phyloP scores from a whole-genome alignment of 1,284 basidiomycete species.

The Anthracocystis panici-leucophaei region DNA sequence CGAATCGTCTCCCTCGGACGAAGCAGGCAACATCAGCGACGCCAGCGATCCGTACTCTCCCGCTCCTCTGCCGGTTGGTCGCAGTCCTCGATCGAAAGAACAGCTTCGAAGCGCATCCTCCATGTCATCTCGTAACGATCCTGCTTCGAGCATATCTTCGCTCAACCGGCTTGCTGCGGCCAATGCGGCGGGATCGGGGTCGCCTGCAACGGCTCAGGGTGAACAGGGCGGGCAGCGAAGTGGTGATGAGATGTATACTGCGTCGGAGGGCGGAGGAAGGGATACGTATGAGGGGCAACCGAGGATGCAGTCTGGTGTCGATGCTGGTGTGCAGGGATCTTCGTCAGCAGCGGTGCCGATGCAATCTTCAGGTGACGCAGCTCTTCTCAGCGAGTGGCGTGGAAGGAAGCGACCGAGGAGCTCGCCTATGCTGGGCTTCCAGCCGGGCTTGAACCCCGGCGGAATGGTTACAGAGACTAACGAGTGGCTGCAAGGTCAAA shows the following conservation, averaged over 20 bases:
- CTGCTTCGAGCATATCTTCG: conserved; percentile 27
- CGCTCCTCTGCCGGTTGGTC: conserved; percentile 34
- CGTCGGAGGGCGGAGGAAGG: no score
- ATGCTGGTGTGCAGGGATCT: neutral
- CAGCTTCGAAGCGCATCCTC: conserved; percentile 33
- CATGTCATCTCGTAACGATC: conserved; percentile 25
- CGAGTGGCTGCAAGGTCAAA: conserved; percentile 24
- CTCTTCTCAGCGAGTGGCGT: conserved; percentile 19
- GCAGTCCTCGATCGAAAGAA: conserved; percentile 36
- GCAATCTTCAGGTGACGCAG: conserved; percentile 5
- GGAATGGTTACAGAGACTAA: conserved; percentile 25
- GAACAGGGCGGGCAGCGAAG: neutral
- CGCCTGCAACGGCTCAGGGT: conserved; percentile 3
- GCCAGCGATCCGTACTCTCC: conserved; percentile 42
- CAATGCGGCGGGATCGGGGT: conserved; percentile 4
- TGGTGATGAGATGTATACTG: neutral
- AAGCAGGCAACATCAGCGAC: conserved; percentile 15
- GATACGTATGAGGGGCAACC: neutral
- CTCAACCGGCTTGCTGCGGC: conserved; percentile 26
- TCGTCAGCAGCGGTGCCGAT: neutral
- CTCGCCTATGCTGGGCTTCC: conserved; percentile 19
- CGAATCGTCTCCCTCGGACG: conserved; percentile 24
- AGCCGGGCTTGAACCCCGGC: conserved; percentile 6
- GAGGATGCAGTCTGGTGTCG: neutral
- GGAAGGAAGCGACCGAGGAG: conserved; percentile 38